Evolutionary conservation across 139 green algal genomes (phyloP), one percentile per base, ranked within the genome.

Genomic region (Raphidocelis subcapitata): DNA sequence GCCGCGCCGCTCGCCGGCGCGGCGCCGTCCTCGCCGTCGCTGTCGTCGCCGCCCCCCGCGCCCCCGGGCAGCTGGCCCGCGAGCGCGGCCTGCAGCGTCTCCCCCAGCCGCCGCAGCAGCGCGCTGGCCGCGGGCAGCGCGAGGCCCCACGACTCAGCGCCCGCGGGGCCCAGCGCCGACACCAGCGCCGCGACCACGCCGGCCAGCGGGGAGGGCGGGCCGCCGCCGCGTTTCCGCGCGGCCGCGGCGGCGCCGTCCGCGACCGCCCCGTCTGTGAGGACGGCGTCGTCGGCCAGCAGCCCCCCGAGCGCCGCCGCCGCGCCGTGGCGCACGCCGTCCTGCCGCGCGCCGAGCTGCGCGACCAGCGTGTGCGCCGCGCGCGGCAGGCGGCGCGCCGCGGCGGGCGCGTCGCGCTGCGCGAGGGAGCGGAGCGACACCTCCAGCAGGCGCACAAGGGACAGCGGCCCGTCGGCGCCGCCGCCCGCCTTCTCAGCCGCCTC

Each of bases 301-400:
- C 72, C 76, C 14, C 79, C 69, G 31, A 96, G 81, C 12, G 79
- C 82, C 49, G 79, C 63, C 26, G 61, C 68, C 0, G 87, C 80
- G 10, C 80, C 86, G 65, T 85, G 84, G 14, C 87, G 82, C 62
- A 97, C 91, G 1, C 83, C 86, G 23, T 97, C 94, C 46, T 92
- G 86, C 76, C 93, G 87, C 2, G 88, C 88, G 1, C 37, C 71
- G 60, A 97, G 80, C 75, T 83, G 69, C 0, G 86, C 81, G 20
- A 89, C 81, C 21, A 97, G 76, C 33, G 73, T 55, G 65, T 92
- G 83, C 5, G 90, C 67, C 20, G 84, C 85, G 15, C 73, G 69
- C 0, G 92, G 86, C 79, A 97, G 81, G 18, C 73, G 71, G 3
- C 47, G 24, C 4, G 67, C 81, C 15, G 67, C 69, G n/a, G 80